Evolutionary conservation across 768 basidiomycete genomes (phyloP), one percentile per base, ranked within the genome.

Genomic region (Porpolomopsis calyptriformis): DNA sequence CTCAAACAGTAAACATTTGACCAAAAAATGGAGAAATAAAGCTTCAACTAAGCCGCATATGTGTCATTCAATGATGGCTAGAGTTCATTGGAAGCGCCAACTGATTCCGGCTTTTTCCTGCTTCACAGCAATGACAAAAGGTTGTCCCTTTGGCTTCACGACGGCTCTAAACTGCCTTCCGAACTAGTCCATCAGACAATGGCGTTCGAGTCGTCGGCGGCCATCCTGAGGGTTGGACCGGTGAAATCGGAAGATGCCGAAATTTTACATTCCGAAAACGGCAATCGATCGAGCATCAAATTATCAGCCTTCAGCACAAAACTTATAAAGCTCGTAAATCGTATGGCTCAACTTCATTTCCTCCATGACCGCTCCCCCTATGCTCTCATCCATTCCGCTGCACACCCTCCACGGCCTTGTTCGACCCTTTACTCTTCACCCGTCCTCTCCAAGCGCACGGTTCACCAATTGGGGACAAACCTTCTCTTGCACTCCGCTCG

Each of bases 381-480:
- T 56, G 63, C 47, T 47, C 45, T 47, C 49, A 14, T 57, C 64
- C 44, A 64, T 76, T 36, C 61, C 78, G 46, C 61, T 73, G 38
- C 52, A 64, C 18, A 58, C 66, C 18, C 73, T 87, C 29, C 75
- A 75, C 57, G 58, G 60, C 22, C 69, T 72, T 4, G 71, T 89
- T 26, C 60, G 64, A 19, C 76, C 77, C 40, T 69, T 83, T 52
- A 76, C 77, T 27, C 57, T 78, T 49, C 64, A 77, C 45, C 46
- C 62, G 36, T 37, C 58, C 35, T 61, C 63, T 7, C 57, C 66
- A 33, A 56, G 63, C 7, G 60, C 74, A 4, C 60, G 56, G 23
- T 93, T 93, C 69, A 65, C 69, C 4, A 97, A 94, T 67, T 97
- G 94, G 94, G 91, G 82, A 4, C 71, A 66, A 43, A 90, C 86